phyloP scores from a whole-genome alignment of 306 rosid genomes.

The Cucurbita ficifolia region DNA sequence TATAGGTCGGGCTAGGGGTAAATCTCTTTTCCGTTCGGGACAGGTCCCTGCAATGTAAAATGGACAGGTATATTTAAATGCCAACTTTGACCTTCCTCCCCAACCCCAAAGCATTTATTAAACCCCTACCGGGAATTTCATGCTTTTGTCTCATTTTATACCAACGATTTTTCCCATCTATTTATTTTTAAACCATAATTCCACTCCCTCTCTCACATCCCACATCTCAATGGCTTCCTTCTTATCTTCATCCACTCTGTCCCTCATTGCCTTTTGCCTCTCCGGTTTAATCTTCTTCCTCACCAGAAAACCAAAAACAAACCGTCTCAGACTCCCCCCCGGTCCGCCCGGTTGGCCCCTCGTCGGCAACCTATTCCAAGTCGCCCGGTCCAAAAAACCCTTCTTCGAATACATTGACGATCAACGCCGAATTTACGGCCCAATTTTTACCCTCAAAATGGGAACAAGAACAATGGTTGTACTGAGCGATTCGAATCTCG shows the following conservation, averaged over 20 bases:
- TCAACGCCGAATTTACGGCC: constrained; percentile 25
- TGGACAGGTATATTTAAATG: too few relatives aligned
- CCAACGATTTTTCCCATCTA: neutral
- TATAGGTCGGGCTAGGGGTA: too few relatives aligned
- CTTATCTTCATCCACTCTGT: neutral
- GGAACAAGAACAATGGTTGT: constrained; percentile 61
- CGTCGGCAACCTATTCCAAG: constrained; percentile 81
- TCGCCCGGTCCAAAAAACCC: constrained; percentile 51
- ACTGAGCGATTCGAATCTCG: constrained; percentile 37
- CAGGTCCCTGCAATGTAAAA: too few relatives aligned
- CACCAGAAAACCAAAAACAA: constrained; percentile 25
- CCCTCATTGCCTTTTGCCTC: constrained; percentile 28
- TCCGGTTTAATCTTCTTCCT: constrained; percentile 36
- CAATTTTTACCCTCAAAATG: constrained; percentile 69
- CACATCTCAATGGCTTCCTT: constrained; percentile 22
- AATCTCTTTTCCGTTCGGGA: too few relatives aligned
- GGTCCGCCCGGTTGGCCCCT: constrained; percentile 95
- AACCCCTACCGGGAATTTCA: constrained; percentile 48
- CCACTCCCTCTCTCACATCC: neutral
- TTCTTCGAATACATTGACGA: constrained; percentile 44
- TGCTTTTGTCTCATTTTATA: constrained; percentile 25
- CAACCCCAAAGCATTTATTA: neutral
- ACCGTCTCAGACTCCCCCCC: constrained; percentile 46
- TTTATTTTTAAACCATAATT: neutral
- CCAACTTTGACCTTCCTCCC: too few relatives aligned